phyloP scores from a whole-genome alignment of 805 yeast genomes.

The Dipodascus albidus region DNA sequence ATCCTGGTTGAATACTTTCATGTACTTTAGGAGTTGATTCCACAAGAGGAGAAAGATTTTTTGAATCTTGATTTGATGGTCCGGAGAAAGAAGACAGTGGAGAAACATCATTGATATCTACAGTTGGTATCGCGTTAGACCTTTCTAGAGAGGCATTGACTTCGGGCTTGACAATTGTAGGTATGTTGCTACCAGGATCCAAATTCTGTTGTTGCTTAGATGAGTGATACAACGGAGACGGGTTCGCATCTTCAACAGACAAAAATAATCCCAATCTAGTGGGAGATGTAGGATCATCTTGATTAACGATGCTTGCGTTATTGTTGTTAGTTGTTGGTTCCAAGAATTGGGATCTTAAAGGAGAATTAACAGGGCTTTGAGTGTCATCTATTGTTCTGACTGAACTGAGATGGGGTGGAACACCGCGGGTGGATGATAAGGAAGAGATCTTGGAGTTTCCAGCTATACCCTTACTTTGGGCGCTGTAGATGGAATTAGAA shows the following conservation, averaged over 20 bases:
- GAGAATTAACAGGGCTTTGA: background rate
- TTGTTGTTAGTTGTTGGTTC: background rate
- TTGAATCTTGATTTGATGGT: background rate
- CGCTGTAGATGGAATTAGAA: background rate
- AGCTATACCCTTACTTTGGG: background rate
- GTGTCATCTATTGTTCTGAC: background rate
- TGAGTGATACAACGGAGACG: background rate
- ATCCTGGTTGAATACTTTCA: background rate
- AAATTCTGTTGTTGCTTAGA: background rate
- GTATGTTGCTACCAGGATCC: background rate
- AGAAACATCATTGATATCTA: background rate
- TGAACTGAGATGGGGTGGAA: background rate
- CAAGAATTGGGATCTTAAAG: background rate
- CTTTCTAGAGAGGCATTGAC: background rate
- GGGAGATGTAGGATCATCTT: background rate
- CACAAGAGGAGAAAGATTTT: background rate
- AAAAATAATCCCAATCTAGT: too few relatives aligned
- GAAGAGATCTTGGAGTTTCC: background rate
- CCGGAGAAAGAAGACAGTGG: background rate
- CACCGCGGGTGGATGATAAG: background rate
- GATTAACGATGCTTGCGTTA: background rate
- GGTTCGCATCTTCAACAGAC: too few relatives aligned
- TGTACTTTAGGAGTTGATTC: too few relatives aligned
- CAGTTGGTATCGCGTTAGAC: background rate
- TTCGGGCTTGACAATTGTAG: too few relatives aligned